A percentile compares a stretch with the other conserved stretches of the same genome.
These are phyloP conservation scores for Chlamydomonas asymmetrica DNA, from an alignment of 139 green algal genomes.

Conservation along the genomic window DNA sequence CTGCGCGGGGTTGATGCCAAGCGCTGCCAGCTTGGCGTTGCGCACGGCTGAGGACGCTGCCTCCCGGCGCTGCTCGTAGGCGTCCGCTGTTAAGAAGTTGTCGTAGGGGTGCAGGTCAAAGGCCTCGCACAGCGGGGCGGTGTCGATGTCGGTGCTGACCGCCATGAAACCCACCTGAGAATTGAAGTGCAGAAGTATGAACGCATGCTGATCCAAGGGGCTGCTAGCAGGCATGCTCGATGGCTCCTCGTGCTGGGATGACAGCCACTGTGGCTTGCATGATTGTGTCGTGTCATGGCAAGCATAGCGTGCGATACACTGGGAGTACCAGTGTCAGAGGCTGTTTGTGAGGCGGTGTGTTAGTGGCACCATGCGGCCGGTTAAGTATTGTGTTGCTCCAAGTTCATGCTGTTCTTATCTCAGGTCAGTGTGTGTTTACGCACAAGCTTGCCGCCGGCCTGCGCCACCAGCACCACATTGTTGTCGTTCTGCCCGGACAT, in stretches of 20 bases:
- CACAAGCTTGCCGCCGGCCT: conserved; percentile 44
- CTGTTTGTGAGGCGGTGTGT: too few relatives aligned
- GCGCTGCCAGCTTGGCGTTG: conserved; percentile 9
- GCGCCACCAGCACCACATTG: conserved; percentile 60
- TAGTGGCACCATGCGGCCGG: too few relatives aligned
- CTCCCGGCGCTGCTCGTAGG: conserved; percentile 45
- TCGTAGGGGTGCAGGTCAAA: conserved; percentile 71
- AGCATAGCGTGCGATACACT: too few relatives aligned
- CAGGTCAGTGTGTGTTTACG: not conserved
- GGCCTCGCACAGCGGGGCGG: conserved; percentile 39
- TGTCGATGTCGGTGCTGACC: conserved; percentile 55
- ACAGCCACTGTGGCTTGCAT: too few relatives aligned
- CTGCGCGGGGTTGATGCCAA: conserved; percentile 8
- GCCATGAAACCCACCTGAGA: conserved; percentile 59
- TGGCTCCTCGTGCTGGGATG: not conserved
- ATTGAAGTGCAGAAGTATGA: too few relatives aligned
- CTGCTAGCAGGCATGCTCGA: too few relatives aligned
- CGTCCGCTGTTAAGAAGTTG: conserved; percentile 54
- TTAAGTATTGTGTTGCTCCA: too few relatives aligned
- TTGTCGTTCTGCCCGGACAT: conserved; percentile 51
- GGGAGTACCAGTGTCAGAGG: not conserved
- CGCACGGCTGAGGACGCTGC: conserved; percentile 11
- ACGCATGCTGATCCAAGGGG: too few relatives aligned
- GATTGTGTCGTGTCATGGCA: too few relatives aligned
- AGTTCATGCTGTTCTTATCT: too few relatives aligned